A percentile compares a stretch with the other conserved stretches of the same genome.
Evolutionary conservation across 768 basidiomycete genomes (phyloP).

Genomic region (Harrya chromipes): DNA sequence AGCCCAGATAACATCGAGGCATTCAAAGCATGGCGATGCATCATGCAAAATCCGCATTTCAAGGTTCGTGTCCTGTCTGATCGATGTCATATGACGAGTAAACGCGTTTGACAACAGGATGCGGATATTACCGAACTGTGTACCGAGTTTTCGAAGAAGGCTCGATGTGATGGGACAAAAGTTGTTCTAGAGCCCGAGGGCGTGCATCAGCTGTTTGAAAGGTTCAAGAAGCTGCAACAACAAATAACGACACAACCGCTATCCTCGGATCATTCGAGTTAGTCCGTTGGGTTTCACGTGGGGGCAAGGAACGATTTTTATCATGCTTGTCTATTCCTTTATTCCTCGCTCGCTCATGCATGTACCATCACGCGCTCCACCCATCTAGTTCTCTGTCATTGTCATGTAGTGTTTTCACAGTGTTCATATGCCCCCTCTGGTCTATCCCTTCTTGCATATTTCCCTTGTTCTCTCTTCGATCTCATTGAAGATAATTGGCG

Average conservation of each 20-base stretch:
- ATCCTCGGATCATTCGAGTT: constrained; percentile 11
- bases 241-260: constrained; percentile 9
- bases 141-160: constrained; percentile 75
- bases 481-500: too few species aligned
- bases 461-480: too few species aligned
- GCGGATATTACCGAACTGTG: constrained; percentile 78
- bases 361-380: constrained; percentile 13
- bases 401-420: too few species aligned
- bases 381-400: neutral
- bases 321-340: constrained; percentile 18
- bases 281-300: neutral
- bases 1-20: constrained; percentile 76
- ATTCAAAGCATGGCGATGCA: constrained; percentile 73
- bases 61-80: constrained; percentile 48
- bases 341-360: constrained; percentile 9
- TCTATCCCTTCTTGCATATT: too few species aligned
- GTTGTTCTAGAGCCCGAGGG: constrained; percentile 64
- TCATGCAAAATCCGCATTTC: constrained; percentile 71
- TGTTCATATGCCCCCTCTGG: too few species aligned
- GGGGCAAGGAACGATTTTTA: constrained; percentile 1
- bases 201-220: constrained; percentile 43
- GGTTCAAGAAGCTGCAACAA: constrained; percentile 30
- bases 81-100: neutral
- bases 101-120: constrained; percentile 42
- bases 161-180: constrained; percentile 80